Evolutionary conservation across 306 rosid genomes (phyloP).

Genomic region (Vigna angularis): DNA sequence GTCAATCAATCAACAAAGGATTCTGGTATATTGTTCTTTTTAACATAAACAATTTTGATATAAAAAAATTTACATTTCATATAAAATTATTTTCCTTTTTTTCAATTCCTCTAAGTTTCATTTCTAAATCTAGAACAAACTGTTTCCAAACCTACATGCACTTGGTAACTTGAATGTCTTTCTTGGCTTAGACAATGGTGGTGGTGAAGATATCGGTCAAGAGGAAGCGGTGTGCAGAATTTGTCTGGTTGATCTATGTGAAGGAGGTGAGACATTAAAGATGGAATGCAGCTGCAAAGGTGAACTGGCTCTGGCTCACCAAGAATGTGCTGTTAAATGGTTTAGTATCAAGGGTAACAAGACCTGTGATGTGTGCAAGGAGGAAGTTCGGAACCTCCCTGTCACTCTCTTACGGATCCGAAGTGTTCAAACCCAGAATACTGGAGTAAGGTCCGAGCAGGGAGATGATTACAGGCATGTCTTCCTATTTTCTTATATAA

Average conservation of each 20-base stretch:
- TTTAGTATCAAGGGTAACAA: conserved; percentile 95
- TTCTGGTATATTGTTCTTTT: conserved; percentile 60
- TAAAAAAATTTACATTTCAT: neutral
- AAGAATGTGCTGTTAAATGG: conserved; percentile 96
- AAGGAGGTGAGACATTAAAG: conserved; percentile 98
- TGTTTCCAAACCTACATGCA: conserved; percentile 14
- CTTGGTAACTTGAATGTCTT: conserved; percentile 32
- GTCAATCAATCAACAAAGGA: conserved; percentile 54
- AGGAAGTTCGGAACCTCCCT: conserved; percentile 83
- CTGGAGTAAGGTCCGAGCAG: conserved; percentile 58
- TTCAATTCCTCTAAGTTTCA: neutral
- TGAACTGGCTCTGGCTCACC: conserved; percentile 95
- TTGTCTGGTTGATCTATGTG: conserved; percentile 88
- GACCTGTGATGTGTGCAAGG: conserved; percentile 94
- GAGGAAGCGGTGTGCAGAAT: conserved; percentile 98
- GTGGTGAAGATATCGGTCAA: conserved; percentile 91
- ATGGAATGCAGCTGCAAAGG: conserved; percentile 99
- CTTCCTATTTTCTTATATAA: conserved; percentile 29
- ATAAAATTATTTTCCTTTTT: neutral
- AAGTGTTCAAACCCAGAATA: conserved; percentile 57
- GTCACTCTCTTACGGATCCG: conserved; percentile 90
- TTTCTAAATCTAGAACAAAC: neutral
- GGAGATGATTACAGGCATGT: conserved; percentile 79
- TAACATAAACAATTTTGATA: neutral
- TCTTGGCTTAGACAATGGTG: conserved; percentile 60